A percentile compares a stretch with the other conserved stretches of the same genome.
Conservation (phyloP, 2,329 filamentous ascomycete species). For the Phialophora expanda region DNA sequence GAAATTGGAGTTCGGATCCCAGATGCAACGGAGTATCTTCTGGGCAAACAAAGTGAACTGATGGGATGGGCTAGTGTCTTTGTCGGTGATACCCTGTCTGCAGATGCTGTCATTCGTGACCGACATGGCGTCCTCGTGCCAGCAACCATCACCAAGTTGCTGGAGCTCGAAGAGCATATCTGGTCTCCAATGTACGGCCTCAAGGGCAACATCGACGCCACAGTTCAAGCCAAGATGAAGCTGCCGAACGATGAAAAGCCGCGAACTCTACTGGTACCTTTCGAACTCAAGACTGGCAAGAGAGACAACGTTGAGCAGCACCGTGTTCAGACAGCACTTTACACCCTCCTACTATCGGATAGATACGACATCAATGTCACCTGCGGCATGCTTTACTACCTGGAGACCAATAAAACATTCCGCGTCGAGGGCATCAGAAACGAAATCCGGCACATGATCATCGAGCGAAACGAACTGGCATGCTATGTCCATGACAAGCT, state of each 20-base stretch:
- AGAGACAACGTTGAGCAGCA: constrained; percentile 78
- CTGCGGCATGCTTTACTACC: constrained; percentile 92
- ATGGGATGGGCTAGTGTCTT: constrained; percentile 84
- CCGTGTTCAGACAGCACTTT: constrained; percentile 90
- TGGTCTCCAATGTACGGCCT: constrained; percentile 98
- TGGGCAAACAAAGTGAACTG: constrained; percentile 80
- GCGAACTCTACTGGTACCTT: constrained; percentile 80
- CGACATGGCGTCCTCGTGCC: constrained; percentile 75
- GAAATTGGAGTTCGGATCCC: constrained; percentile 77
- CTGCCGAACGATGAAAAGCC: constrained; percentile 64
- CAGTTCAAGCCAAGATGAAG: constrained; percentile 82
- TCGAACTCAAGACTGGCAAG: constrained; percentile 94
- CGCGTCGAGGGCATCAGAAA: constrained; percentile 83
- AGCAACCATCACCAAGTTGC: constrained; percentile 88
- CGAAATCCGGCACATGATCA: constrained; percentile 94
- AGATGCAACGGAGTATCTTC: constrained; percentile 77
- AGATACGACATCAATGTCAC: constrained; percentile 89
- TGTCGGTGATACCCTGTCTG: constrained; percentile 71
- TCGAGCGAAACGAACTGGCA: constrained; percentile 89
- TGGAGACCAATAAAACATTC: constrained; percentile 85
- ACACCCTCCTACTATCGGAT: constrained; percentile 89
- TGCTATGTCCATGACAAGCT: constrained; percentile 82
- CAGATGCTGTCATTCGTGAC: constrained; percentile 76
- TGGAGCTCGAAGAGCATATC: constrained; percentile 96
- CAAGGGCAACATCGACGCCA: constrained; percentile 97